Evolutionary conservation across 768 basidiomycete species (phyloP).

Genomic region (Rhodosporidiobolus odoratus): DNA sequence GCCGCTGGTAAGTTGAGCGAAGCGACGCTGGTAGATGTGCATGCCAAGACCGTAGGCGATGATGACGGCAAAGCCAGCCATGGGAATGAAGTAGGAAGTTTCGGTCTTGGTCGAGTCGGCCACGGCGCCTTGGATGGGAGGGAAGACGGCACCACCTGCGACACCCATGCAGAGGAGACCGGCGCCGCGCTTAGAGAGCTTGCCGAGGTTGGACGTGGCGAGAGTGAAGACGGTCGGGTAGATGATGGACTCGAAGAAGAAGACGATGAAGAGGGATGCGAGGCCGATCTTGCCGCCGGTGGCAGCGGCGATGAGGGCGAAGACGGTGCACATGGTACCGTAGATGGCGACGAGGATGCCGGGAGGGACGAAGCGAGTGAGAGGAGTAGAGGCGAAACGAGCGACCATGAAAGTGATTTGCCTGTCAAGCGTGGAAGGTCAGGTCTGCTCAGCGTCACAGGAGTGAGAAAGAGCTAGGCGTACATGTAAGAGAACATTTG

Average conservation of each 20-base stretch:
- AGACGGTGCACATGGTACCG: slow-evolving; percentile 36
- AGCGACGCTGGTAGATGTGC: slow-evolving; percentile 90
- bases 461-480: not conserved
- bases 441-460: not conserved
- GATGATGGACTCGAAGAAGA: slow-evolving; percentile 41
- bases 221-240: slow-evolving; percentile 36
- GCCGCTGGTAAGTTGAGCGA: slow-evolving; percentile 51
- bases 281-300: slow-evolving; percentile 38
- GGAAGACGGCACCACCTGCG: slow-evolving; percentile 10
- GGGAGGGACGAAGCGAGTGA: slow-evolving; percentile 35
- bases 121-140: slow-evolving; percentile 46
- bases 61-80: slow-evolving; percentile 4
- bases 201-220: slow-evolving; percentile 29
- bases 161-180: slow-evolving; percentile 42
- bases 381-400: slow-evolving; percentile 37
- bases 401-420: slow-evolving; percentile 33
- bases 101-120: slow-evolving; percentile 39
- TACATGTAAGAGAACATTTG: not conserved
- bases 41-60: slow-evolving; percentile 44
- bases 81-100: slow-evolving; percentile 29
- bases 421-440: slow-evolving; percentile 8
- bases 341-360: slow-evolving; percentile 37
- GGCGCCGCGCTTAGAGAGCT: slow-evolving; percentile 41
- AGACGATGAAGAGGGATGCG: slow-evolving; percentile 42
- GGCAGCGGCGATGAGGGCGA: slow-evolving; percentile 40